phyloP scores from a whole-genome alignment of 2,329 filamentous ascomycete genomes.

The Chrysosporium keratinophilum region DNA sequence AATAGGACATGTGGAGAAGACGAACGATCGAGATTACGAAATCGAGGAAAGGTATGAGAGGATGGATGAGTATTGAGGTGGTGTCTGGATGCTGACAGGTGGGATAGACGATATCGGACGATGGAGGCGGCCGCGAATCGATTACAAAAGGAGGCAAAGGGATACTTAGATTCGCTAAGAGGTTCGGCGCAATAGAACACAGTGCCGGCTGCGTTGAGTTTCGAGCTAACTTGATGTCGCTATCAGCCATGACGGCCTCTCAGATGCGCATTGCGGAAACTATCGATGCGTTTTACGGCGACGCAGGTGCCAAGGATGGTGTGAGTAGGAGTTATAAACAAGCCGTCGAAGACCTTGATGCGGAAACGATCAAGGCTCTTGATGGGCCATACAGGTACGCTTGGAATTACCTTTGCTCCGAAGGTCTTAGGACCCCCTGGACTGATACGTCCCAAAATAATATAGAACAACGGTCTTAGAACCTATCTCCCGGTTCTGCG shows the following conservation, averaged over 20 bases:
- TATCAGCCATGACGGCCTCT: conserved; percentile 86
- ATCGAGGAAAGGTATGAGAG: conserved; percentile 69
- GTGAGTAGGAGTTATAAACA: conserved; percentile 97
- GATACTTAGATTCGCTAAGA: conserved; percentile 90
- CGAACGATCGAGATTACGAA: conserved; percentile 96
- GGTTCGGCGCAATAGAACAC: conserved; percentile 41
- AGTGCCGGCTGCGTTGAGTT: not conserved
- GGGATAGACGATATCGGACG: conserved; percentile 73
- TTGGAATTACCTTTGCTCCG: not conserved
- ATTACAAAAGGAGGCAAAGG: conserved; percentile 94
- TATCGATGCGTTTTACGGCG: conserved; percentile 97
- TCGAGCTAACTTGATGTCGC: not conserved
- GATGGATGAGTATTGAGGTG: not conserved
- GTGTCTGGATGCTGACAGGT: conserved; percentile 7
- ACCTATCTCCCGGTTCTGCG: conserved; percentile 90
- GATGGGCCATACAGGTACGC: conserved; percentile 80
- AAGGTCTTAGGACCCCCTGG: not conserved
- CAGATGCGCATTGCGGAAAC: conserved; percentile 99
- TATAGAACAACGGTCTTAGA: conserved; percentile 79
- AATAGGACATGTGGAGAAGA: conserved; percentile 88
- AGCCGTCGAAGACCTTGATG: conserved; percentile 92
- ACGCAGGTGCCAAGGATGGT: conserved; percentile 86
- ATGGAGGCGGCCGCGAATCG: conserved; percentile 92
- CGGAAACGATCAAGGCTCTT: conserved; percentile 95
- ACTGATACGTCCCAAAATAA: conserved; percentile 1